Conservation (phyloP, 2,329 filamentous ascomycete species). For the Fusarium staphyleae region DNA sequence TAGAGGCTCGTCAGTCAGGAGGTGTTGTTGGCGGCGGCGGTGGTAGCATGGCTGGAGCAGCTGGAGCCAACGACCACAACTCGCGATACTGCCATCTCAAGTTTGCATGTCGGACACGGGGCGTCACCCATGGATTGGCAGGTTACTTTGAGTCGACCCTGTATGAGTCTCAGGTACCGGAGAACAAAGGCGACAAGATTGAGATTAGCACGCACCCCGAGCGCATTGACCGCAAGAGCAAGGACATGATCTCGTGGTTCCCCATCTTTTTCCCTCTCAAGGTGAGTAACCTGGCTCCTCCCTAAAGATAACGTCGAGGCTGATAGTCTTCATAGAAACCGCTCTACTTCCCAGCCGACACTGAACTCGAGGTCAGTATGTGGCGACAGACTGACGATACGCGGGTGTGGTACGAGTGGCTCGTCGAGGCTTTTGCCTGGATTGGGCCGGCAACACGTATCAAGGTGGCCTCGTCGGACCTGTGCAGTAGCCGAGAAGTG, state of each 20-base stretch:
- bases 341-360: slow-evolving; percentile 82
- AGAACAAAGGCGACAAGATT: slow-evolving; percentile 59
- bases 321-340: slow-evolving; percentile 66
- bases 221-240: slow-evolving; percentile 89
- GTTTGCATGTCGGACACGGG: slow-evolving; percentile 80
- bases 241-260: slow-evolving; percentile 99
- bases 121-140: slow-evolving; percentile 87
- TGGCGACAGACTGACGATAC: slow-evolving; percentile 95
- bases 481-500: slow-evolving; percentile 73
- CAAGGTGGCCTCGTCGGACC: slow-evolving; percentile 69
- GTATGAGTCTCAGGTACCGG: slow-evolving; percentile 65
- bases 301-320: background rate
- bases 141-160: slow-evolving; percentile 98
- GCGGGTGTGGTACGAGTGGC: slow-evolving; percentile 99
- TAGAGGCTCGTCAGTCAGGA: slow-evolving; percentile 66
- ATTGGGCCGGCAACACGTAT: slow-evolving; percentile 66
- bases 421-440: slow-evolving; percentile 83
- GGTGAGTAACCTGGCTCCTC: slow-evolving; percentile 57
- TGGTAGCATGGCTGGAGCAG: slow-evolving; percentile 76
- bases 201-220: slow-evolving; percentile 94
- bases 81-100: slow-evolving; percentile 77
- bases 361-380: slow-evolving; percentile 90
- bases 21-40: slow-evolving; percentile 71
- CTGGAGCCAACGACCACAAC: slow-evolving; percentile 91
- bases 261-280: slow-evolving; percentile 97